Percentiles rank a stretch among this genome's conserved stretches.
Conservation (phyloP, 305 asterid species). For the Solanum hybrid region DNA sequence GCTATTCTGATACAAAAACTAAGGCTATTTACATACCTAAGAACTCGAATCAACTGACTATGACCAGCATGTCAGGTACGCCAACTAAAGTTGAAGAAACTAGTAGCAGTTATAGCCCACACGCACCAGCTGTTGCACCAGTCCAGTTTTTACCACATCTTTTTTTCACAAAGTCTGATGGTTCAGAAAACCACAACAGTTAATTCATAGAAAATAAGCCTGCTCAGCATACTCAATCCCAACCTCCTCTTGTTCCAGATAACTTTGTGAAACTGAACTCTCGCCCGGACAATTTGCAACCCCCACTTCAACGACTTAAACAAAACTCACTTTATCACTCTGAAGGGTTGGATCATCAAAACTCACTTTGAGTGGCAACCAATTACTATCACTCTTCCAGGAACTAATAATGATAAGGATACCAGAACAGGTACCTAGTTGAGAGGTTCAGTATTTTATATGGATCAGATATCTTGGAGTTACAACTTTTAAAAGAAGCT, state of each 20-base stretch:
- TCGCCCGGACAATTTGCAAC: not conserved
- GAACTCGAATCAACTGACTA: slow-evolving; percentile 5
- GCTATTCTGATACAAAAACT: not conserved
- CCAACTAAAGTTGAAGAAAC: slow-evolving; percentile 4
- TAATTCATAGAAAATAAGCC: not conserved
- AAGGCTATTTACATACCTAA: not conserved
- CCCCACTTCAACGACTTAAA: slow-evolving; percentile 13
- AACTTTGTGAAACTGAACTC: not conserved
- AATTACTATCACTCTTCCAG: not conserved
- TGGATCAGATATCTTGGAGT: not conserved
- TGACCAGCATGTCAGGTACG: slow-evolving; percentile 14
- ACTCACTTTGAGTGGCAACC: slow-evolving; percentile 14
- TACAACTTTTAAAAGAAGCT: not conserved
- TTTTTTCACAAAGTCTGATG: slow-evolving; percentile 1
- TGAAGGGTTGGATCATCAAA: slow-evolving; percentile 28
- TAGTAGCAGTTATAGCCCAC: not conserved
- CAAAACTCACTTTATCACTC: slow-evolving; percentile 8
- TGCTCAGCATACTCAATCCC: not conserved
- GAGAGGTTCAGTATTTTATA: not conserved
- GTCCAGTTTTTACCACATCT: slow-evolving; percentile 11
- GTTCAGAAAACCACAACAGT: slow-evolving; percentile 1
- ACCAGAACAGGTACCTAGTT: not conserved
- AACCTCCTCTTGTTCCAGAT: not conserved
- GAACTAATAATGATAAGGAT: not conserved
- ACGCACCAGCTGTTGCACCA: slow-evolving; percentile 12